Conservation (phyloP, 345 rosid species). For the Corymbia maculata region DNA sequence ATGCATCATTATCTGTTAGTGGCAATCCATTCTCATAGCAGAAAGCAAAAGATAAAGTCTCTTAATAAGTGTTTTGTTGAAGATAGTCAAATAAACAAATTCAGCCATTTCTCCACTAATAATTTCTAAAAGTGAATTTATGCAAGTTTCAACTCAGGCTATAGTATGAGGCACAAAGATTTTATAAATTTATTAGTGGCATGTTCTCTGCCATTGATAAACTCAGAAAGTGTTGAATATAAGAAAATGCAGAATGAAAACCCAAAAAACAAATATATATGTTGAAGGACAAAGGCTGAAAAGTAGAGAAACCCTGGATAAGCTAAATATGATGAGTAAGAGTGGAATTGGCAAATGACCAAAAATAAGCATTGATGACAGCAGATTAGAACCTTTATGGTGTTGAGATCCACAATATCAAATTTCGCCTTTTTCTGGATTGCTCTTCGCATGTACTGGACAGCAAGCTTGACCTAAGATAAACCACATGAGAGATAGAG, state of each 20-base stretch:
- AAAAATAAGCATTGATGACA: not conserved
- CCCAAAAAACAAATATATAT: not conserved
- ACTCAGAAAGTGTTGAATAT: not conserved
- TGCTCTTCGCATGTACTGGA: slow-evolving; percentile 34
- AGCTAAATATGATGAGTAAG: not conserved
- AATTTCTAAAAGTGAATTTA: not conserved
- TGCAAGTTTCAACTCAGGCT: not conserved
- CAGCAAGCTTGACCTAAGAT: slow-evolving; percentile 34
- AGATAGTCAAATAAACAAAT: not conserved
- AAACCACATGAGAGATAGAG: not conserved
- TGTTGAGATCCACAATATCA: slow-evolving; percentile 36
- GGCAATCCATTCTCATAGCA: not conserved
- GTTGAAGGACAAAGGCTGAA: not conserved
- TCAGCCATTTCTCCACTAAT: not conserved
- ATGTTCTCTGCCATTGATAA: not conserved
- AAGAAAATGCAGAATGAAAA: not conserved
- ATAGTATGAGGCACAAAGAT: not conserved
- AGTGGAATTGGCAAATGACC: not conserved
- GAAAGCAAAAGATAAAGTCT: not conserved
- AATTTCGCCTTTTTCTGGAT: slow-evolving; percentile 43
- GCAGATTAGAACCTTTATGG: slow-evolving; percentile 21
- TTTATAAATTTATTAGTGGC: not conserved
- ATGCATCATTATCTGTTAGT: not conserved
- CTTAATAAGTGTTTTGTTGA: not conserved
- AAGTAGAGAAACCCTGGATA: not conserved